Conservation (phyloP, 805 yeast species). For the Kodamaea leandrae region DNA sequence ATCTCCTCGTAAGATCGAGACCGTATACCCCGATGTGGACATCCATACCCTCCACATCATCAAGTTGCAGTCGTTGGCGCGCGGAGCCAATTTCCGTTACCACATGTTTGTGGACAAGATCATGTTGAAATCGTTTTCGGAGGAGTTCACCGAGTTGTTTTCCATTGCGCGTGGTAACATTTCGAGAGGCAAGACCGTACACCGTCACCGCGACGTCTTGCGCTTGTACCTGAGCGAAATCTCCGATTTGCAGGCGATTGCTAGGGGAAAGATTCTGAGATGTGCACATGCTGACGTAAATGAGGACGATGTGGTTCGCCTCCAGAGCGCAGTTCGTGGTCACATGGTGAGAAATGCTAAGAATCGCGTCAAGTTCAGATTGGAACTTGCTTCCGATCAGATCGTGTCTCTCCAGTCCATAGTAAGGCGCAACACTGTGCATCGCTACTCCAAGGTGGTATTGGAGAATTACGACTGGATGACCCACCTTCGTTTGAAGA, state of each 20-base stretch:
- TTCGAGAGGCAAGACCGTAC: constrained; percentile 29
- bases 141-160: constrained; percentile 49
- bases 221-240: constrained; percentile 28
- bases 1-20: constrained; percentile 1
- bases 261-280: constrained; percentile 27
- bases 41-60: constrained; percentile 30
- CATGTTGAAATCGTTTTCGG: constrained; percentile 55
- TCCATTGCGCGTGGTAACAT: constrained; percentile 51
- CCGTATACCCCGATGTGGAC: constrained; percentile 6
- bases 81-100: constrained; percentile 69
- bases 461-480: constrained; percentile 15
- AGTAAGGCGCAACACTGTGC: constrained; percentile 21
- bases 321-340: constrained; percentile 49
- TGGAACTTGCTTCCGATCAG: constrained; percentile 11
- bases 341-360: constrained; percentile 23
- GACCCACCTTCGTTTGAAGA: constrained; percentile 18
- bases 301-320: constrained; percentile 14
- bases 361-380: background rate
- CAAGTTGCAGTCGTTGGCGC: constrained; percentile 62
- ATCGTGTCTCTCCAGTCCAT: constrained; percentile 33
- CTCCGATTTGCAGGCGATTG: constrained; percentile 39
- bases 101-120: constrained; percentile 59
- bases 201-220: constrained; percentile 35
- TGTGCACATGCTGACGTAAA: background rate
- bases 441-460: constrained; percentile 20